Evolutionary conservation across 192 early-diverging fungal genomes (phyloP).

Genomic region (Piromyces finnis): DNA sequence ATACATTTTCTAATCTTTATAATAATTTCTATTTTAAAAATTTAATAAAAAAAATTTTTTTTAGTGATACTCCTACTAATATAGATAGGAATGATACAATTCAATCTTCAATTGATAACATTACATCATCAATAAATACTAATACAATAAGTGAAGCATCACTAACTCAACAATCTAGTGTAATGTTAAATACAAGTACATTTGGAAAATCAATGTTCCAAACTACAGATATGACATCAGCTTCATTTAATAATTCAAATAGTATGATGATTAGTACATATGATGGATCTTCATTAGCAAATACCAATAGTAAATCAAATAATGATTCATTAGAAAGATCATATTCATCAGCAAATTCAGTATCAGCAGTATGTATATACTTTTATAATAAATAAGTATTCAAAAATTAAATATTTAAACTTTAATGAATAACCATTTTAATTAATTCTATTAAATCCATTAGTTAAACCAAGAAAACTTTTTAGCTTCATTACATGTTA

Average conservation of each 20-base stretch:
- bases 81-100: neutral
- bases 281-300: neutral
- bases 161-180: neutral
- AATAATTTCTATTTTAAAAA: no score
- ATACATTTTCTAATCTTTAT: no score
- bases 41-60: no score
- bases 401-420: no score
- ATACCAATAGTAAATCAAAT: neutral
- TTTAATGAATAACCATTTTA: no score
- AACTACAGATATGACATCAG: neutral
- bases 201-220: neutral
- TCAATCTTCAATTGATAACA: neutral
- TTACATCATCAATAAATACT: neutral
- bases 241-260: neutral
- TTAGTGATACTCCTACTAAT: neutral
- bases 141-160: neutral
- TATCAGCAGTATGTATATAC: slow-evolving; percentile 1
- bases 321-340: neutral
- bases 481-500: slow-evolving; percentile 13
- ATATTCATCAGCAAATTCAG: neutral
- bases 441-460: neutral
- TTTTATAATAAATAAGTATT: no score
- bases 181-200: neutral
- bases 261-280: neutral
- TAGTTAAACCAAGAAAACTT: slow-evolving; percentile 23